Base-by-base conservation (phyloP, 345 rosid genomes). In the Dovyalis caffra region DNA sequence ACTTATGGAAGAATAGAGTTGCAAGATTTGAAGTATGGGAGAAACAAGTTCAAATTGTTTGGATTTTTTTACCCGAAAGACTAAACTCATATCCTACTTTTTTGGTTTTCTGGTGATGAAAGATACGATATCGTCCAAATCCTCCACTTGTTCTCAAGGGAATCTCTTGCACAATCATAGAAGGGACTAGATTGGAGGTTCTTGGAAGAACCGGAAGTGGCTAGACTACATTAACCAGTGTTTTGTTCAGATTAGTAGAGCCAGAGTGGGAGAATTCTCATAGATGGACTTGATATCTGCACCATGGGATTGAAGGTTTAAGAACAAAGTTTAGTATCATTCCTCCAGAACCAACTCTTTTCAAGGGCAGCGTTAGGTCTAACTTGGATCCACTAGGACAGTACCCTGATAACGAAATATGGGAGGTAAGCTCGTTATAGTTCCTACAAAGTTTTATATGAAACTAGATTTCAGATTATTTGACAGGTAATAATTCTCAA, bases 341-440 rank as follows among this genome's bases (percentile, higher is more conserved):
- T 79, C 98, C 98, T 77, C 98, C 91, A 77, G 98, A 93, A 10
- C 93, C 98, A 76, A 88, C 95, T 72, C 93, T 91, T 58, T 91
- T 93, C 77, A 78, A 84, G 71, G 98, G 95, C 56, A 87, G 92
- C 58, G 85, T 93, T 37, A 81, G 97, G 47, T 88, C 90, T 16
- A 93, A 91, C 79, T 82, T 91, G 80, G 98, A 93, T 69, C 98
- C 98, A 69, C 73, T 93, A 40, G 89, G 93, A 73, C 87, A 88
- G 75, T 86, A 86, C 71, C 77, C 93, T 2, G 93, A 91, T 37
- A 78, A 77, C 40, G 93, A 91, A 74, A 87, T 93, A 82, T 93
- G 97, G 98, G 75, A 87, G 90, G 94, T 90, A 40, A 82, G 75
- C 53, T 40, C 45, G 45, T 4, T 25, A 47, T 62, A 3, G 20